A percentile compares a stretch with the other conserved stretches of the same genome.
These are phyloP conservation scores for Torulaspora pretoriensis DNA, from an alignment of 1,139 yeast genomes.

Conservation along the genomic window DNA sequence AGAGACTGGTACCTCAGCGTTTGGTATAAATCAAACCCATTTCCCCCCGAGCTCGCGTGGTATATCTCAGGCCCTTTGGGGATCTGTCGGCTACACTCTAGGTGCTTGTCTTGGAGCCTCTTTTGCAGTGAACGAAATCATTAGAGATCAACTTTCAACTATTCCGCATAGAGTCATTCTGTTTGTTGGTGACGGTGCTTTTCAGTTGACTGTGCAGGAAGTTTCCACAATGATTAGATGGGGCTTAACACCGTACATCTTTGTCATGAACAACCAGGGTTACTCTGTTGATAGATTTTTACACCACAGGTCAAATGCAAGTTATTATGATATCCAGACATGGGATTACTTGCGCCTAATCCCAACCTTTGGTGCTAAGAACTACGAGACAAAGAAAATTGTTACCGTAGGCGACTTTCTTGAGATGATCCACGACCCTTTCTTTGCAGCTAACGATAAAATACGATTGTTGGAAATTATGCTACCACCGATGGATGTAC, in stretches of 20 bases:
- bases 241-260: slow-evolving; percentile 72
- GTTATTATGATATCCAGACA: slow-evolving; percentile 74
- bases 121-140: slow-evolving; percentile 69
- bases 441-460: slow-evolving; percentile 56
- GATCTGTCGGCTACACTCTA: slow-evolving; percentile 80
- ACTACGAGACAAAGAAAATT: slow-evolving; percentile 57
- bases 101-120: slow-evolving; percentile 84
- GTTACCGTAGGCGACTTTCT: slow-evolving; percentile 48
- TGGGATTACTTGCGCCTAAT: slow-evolving; percentile 72
- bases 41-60: slow-evolving; percentile 70
- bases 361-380: slow-evolving; percentile 63
- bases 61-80: slow-evolving; percentile 85
- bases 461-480: slow-evolving; percentile 74
- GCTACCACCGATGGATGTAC: slow-evolving; percentile 81
- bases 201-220: slow-evolving; percentile 83
- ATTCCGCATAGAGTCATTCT: slow-evolving; percentile 60
- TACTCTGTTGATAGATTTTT: slow-evolving; percentile 84
- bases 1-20: slow-evolving; percentile 87
- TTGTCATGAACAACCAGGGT: slow-evolving; percentile 79
- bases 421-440: slow-evolving; percentile 41
- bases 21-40: slow-evolving; percentile 73
- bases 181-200: slow-evolving; percentile 86
- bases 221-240: slow-evolving; percentile 76
- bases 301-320: slow-evolving; percentile 61
- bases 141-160: slow-evolving; percentile 42